Base-by-base conservation (phyloP, 805 yeast genomes). In the Spencermartinsiella europaea region DNA sequence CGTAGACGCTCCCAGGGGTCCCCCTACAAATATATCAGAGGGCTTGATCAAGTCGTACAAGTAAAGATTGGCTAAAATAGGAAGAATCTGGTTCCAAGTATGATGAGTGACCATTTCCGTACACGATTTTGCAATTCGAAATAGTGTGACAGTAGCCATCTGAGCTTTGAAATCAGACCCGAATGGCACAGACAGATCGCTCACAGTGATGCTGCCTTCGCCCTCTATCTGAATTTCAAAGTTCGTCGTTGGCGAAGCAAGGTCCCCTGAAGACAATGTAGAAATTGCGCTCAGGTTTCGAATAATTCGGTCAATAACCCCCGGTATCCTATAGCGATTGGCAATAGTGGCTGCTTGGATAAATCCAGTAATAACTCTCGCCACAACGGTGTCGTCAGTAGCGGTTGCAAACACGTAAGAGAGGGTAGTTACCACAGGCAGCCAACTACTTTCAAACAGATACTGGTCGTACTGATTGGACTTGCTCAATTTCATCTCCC, bases 131-230 rank as follows among this genome's bases (percentile, higher is more conserved):
- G 86, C 66, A 27, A 91, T 77, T 52, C 95, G 73, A 70, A 91
- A 89, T 41, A 91, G 70, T 0, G 91, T 91, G 42, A 90, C 89
- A 1, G 89, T 75, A 10, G 96, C 83, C 50, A 91, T 69, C 61
- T 95, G 99, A 0, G 95, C 95, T 59, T 90, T 88, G 68, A 87
- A 86, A 59, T 89, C 93, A 40, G 83, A 74, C 4, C 99, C 99
- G 61, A 93, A 82, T 62, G 82, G 75, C 14, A 89, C 87, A 0
- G 96, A 79, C 44, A 80, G 68, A 47, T 87, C 89, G 59, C 95
- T 83, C 2, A 93, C 93, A 3, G 85, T 82, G 31, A 93, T 74
- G 15, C 58, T 53, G 3, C 72, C 70, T 15, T 74, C 77, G 10
- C 75, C 73, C 21, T 77, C 76, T 36, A 74, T 69, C 35, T 63